Percentiles rank a stretch among this genome's conserved stretches.
Conservation (phyloP, 768 basidiomycete genomes). For the Pleurotus tuoliensis region DNA sequence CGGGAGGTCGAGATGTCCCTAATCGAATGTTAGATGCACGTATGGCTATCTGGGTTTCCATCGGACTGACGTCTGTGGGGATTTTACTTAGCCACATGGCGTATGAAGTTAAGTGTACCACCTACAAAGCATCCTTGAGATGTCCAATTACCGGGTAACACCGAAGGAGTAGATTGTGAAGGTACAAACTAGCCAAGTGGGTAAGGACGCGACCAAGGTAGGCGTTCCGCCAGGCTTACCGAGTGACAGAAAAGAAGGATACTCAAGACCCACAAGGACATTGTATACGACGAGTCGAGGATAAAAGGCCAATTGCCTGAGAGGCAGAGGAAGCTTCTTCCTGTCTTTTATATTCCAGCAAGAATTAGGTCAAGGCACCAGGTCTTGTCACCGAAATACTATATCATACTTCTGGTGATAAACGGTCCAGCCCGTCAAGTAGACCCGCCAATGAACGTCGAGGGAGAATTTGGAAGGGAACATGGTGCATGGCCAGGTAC, state of each 20-base stretch:
- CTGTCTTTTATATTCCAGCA: neutral
- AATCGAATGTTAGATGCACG: neutral
- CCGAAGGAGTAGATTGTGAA: conserved; percentile 22
- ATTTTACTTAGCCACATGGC: neutral
- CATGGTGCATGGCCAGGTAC: conserved; percentile 6
- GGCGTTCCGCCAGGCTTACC: neutral
- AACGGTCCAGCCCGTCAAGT: neutral
- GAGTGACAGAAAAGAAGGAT: neutral
- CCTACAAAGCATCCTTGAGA: conserved; percentile 48
- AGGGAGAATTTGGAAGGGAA: neutral
- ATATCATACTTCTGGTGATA: conserved; percentile 1
- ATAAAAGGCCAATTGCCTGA: neutral
- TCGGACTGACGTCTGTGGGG: neutral
- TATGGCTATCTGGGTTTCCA: neutral
- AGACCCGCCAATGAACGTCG: neutral
- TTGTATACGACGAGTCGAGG: neutral
- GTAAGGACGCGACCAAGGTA: neutral
- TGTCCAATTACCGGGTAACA: conserved; percentile 41
- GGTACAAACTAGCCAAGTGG: neutral
- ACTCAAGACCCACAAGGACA: neutral
- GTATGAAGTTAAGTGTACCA: neutral
- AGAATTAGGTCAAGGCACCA: neutral
- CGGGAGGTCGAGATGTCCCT: conserved; percentile 41
- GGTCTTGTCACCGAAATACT: neutral
- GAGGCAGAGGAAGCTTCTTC: neutral